Conservation (phyloP, 768 basidiomycete species). For the Leccinum fibrillosum region DNA sequence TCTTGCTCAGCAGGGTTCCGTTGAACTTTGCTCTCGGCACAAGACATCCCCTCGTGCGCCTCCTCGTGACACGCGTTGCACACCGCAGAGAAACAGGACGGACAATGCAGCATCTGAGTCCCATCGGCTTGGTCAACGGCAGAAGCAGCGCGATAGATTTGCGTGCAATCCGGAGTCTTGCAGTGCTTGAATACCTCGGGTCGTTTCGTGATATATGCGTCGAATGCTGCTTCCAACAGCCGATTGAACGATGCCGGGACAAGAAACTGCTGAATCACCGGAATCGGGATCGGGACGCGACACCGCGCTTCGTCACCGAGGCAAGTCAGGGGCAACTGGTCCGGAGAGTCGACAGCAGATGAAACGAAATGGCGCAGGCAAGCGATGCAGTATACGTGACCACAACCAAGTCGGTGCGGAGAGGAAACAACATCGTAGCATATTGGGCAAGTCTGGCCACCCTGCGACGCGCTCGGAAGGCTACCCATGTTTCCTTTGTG, state of each 20-base stretch:
- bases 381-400: constrained; percentile 61
- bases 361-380: constrained; percentile 59
- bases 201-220: constrained; percentile 52
- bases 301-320: constrained; percentile 63
- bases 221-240: constrained; percentile 54
- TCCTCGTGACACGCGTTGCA: constrained; percentile 62
- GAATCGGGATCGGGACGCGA: constrained; percentile 48
- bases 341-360: constrained; percentile 49
- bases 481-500: constrained; percentile 17
- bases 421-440: constrained; percentile 43
- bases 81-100: constrained; percentile 62
- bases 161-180: constrained; percentile 73
- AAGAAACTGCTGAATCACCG: constrained; percentile 49
- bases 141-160: constrained; percentile 61
- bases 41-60: constrained; percentile 59
- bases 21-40: constrained; percentile 40
- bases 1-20: constrained; percentile 43
- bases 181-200: constrained; percentile 67
- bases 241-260: constrained; percentile 50
- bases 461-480: constrained; percentile 1
- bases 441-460: constrained; percentile 43
- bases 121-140: constrained; percentile 33
- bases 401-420: constrained; percentile 55
- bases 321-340: constrained; percentile 64
- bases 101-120: constrained; percentile 50